Evolutionary conservation across 1,284 basidiomycete species (phyloP), one percentile per base, ranked within the genome.

Genomic region (Cryptococcus sp.): DNA sequence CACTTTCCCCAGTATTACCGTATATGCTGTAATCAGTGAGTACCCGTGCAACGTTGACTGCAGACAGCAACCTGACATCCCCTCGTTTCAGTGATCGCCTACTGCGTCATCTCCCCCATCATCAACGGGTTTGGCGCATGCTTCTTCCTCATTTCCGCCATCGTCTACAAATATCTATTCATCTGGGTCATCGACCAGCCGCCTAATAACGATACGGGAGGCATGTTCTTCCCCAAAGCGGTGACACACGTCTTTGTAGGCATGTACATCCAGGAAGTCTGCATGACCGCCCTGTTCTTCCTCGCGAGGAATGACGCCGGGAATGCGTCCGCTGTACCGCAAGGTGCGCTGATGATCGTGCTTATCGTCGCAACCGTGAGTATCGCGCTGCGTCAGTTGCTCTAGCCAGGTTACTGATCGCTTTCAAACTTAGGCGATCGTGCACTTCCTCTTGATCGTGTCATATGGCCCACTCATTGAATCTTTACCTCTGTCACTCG

Each of bases 171-270:
- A 80, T 95, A 93, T 72, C 83, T 90, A 25, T 93, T 91, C 83
- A 80, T 89, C 49, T 93, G 87, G 83, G 75, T 78, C 41, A 86
- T 88, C 72, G 88, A 93, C 64, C 88, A 90, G 72, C 86, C 87
- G 16, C 79, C 84, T 0, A 80, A 84, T 3, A 81, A 80, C 52
- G 95, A 99, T 67, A 98, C 95, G 0, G 94, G 93, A 27, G 95
- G 95, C 0, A 78, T 91, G 50, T 98, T 98, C 83, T 98, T 95
- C 83, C 93, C 93, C 47, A 91, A 89, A 78, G 95, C 96, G 1
- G 86, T 99, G 47, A 86, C 89, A 54, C 94, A 97, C 71, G 75
- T 95, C 45, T 97, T 98, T 69, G 90, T 93, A n/a, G 95, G 93
- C 4, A 66, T 94, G 70, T 97, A 96, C 75, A 84, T 97, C 54